Conservation (phyloP, 345 rosid species). For the Raphanus sativus region DNA sequence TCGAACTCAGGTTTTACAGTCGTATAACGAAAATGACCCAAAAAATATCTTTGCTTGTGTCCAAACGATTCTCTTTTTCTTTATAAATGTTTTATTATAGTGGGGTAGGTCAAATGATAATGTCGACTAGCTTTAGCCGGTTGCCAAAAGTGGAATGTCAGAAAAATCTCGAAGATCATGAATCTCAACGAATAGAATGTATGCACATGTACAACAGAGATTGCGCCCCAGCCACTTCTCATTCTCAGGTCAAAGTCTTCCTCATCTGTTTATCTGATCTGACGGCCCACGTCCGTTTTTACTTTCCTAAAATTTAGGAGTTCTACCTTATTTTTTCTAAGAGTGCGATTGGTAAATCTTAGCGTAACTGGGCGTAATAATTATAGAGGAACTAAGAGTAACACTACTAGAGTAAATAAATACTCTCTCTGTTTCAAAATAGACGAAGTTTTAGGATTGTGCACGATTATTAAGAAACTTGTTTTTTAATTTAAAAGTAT, state of each 20-base stretch:
- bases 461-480: too few relatives aligned
- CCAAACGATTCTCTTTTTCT: slow-evolving; percentile 11
- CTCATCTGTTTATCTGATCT: not conserved
- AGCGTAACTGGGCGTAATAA: too few relatives aligned
- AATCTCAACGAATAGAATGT: slow-evolving; percentile 10
- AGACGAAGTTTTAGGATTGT: too few relatives aligned
- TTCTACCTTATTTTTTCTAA: not conserved
- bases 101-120: slow-evolving; percentile 32
- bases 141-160: slow-evolving; percentile 23
- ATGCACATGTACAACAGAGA: slow-evolving; percentile 35
- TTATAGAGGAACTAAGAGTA: too few relatives aligned
- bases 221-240: slow-evolving; percentile 35
- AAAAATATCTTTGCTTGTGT: slow-evolving; percentile 11
- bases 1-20: slow-evolving; percentile 11
- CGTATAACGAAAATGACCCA: not conserved
- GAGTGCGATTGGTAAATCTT: too few relatives aligned
- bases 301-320: not conserved
- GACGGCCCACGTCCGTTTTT: not conserved
- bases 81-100: not conserved
- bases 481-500: too few relatives aligned
- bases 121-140: slow-evolving; percentile 30
- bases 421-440: too few relatives aligned
- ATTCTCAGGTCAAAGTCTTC: slow-evolving; percentile 17
- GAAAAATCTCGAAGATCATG: slow-evolving; percentile 35
- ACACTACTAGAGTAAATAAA: too few relatives aligned